These are phyloP conservation scores for Hura crepitans DNA, from an alignment of 441 rosid species.

Conservation along the genomic window DNA sequence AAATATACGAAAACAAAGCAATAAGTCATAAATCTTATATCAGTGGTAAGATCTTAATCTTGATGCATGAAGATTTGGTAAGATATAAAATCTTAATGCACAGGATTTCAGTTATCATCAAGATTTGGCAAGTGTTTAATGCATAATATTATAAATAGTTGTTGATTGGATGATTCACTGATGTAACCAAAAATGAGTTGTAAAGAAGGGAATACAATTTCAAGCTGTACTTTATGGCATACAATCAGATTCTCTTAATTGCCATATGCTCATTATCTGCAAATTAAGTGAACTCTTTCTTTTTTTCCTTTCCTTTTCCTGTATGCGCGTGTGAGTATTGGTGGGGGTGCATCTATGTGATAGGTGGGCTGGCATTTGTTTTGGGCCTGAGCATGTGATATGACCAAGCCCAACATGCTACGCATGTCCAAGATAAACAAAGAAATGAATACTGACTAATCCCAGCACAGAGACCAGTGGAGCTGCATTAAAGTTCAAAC, in stretches of 20 bases:
- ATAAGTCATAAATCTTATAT: slow-evolving; percentile 2
- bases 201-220: neutral
- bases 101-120: slow-evolving; percentile 8
- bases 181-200: slow-evolving; percentile 13
- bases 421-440: neutral
- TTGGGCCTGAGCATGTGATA: slow-evolving; percentile 4
- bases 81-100: too few species aligned
- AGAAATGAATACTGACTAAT: neutral
- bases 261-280: slow-evolving; percentile 5
- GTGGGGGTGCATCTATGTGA: too few species aligned
- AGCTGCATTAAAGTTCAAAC: neutral
- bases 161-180: slow-evolving; percentile 1
- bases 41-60: slow-evolving; percentile 7
- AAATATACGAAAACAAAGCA: neutral
- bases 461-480: too few species aligned
- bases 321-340: neutral
- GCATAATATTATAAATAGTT: neutral
- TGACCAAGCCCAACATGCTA: neutral
- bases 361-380: neutral
- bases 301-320: neutral
- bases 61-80: too few species aligned
- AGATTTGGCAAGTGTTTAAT: slow-evolving; percentile 15
- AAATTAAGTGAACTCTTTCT: neutral
- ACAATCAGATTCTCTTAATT: neutral
- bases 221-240: neutral